These are phyloP conservation scores for Backusella luteola DNA, from an alignment of 192 early-diverging fungal species.

Conservation along the genomic window DNA sequence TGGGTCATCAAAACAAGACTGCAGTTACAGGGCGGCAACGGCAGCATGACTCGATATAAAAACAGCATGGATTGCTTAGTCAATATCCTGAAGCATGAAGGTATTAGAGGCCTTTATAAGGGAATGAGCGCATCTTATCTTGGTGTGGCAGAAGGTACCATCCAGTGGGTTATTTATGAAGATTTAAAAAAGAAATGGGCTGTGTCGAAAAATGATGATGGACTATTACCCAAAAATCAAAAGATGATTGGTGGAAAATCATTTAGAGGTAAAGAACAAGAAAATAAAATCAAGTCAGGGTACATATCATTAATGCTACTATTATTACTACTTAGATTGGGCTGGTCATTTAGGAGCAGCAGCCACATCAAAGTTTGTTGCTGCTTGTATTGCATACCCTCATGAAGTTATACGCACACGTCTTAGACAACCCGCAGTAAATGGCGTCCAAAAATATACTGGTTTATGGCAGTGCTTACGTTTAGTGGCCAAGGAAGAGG, in stretches of 20 bases:
- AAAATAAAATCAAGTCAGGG: neutral
- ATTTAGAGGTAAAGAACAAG: constrained; percentile 15
- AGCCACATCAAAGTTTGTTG: constrained; percentile 81
- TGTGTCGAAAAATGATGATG: neutral
- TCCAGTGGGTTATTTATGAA: constrained; percentile 98
- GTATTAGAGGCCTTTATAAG: constrained; percentile 78
- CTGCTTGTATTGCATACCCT: constrained; percentile 88
- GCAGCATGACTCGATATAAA: constrained; percentile 49
- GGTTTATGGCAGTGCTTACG: constrained; percentile 61
- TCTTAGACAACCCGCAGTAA: constrained; percentile 75
- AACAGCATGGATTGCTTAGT: constrained; percentile 76
- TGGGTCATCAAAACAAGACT: constrained; percentile 97
- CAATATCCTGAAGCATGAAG: constrained; percentile 74
- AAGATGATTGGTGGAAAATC: constrained; percentile 19
- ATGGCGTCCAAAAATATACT: constrained; percentile 71
- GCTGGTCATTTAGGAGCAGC: constrained; percentile 82
- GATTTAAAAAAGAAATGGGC: constrained; percentile 66
- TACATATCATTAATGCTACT: neutral
- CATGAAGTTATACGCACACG: constrained; percentile 95
- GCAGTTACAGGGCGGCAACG: constrained; percentile 67
- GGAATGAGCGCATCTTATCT: constrained; percentile 89
- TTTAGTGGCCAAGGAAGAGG: constrained; percentile 80
- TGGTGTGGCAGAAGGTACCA: constrained; percentile 86
- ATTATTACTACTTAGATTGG: constrained; percentile 51
- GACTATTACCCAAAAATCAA: neutral